A percentile compares a stretch with the other conserved stretches of the same genome.
Evolutionary conservation across 129 eudicot species (phyloP).

Genomic region (Scalesia atractyloides): DNA sequence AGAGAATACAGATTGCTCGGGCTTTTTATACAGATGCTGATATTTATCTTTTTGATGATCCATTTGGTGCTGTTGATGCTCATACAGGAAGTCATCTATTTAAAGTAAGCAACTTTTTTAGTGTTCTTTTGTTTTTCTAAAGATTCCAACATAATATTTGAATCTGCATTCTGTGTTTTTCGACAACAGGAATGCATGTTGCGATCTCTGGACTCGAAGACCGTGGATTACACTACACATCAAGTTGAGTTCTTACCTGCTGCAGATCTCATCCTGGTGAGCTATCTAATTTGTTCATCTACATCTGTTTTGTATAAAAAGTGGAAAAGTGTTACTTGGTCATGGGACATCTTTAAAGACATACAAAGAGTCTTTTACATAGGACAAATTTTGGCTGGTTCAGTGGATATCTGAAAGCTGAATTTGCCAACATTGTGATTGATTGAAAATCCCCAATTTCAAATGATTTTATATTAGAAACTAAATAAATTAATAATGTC

Average conservation of each 20-base stretch:
- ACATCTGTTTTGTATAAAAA: neutral
- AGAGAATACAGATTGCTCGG: conserved; percentile 88
- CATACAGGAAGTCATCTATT: conserved; percentile 86
- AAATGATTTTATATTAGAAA: no score
- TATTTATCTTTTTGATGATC: conserved; percentile 83
- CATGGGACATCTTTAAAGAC: no score
- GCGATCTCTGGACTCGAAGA: conserved; percentile 58
- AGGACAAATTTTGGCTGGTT: no score
- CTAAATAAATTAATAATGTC: no score
- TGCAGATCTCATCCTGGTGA: conserved; percentile 79
- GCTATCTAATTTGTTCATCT: neutral
- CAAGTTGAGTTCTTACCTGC: conserved; percentile 83
- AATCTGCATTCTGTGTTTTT: neutral
- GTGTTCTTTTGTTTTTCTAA: neutral
- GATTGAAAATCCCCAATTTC: no score
- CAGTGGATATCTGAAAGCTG: no score
- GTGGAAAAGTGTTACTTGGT: no score
- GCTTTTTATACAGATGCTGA: conserved; percentile 87
- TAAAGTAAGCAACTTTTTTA: conserved; percentile 39
- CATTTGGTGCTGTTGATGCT: conserved; percentile 96
- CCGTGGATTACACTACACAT: conserved; percentile 71
- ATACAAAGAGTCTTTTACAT: no score
- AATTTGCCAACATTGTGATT: no score
- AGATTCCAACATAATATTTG: neutral
- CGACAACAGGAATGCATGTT: conserved; percentile 70